Evolutionary conservation across 352 stramenopile genomes (phyloP), one percentile per base, ranked within the genome.

Genomic region (Globisporangium takayamanum): DNA sequence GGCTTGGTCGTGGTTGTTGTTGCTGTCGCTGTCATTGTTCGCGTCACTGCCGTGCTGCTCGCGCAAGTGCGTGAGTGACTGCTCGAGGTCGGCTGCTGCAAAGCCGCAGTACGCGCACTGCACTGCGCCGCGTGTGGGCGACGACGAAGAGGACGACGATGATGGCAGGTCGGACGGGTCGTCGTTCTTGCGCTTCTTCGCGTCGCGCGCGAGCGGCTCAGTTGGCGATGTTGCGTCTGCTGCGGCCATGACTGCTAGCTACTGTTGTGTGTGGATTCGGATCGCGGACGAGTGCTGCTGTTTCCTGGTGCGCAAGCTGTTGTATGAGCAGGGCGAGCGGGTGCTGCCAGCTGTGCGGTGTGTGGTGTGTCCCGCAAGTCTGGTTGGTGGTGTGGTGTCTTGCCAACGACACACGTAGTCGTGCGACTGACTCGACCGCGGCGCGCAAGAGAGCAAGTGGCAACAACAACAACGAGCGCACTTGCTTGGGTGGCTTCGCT

Each of bases 111-210:
- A 66, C 37, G 62, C 69, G 54, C 75, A 82, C 50, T 55, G 65
- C 45, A 73, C 56, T 1, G 60, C 55, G 28, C 15, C 53, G 15
- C 49, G 49, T 7, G 53, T 47, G 50, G 63, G 22, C 6, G 7
- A 64, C 55, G 1, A 55, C 39, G n/a, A 45, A 41, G 25, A 52
- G 48, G 51, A 48, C 44, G 26, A 46, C 28, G 30, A 57, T 57
- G 39, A 55, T 30, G 58, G 60, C 52, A 25, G 59, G 45, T 53
- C 50, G 25, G 65, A 64, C 53, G 62, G 41, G 20, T 58, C 51
- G 58, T 64, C 58, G 22, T 50, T 74, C 68, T 87, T 87, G 63
- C 80, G 78, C 67, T 88, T 90, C 68, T 88, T 88, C 52, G 50
- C 25, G 15, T 36, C 41, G 26, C 30, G 50, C n/a, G 42, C 39